Evolutionary conservation across 768 basidiomycete species (phyloP), one percentile per base, ranked within the genome.

Genomic region (Krasilnikovozyma curviuscula): DNA sequence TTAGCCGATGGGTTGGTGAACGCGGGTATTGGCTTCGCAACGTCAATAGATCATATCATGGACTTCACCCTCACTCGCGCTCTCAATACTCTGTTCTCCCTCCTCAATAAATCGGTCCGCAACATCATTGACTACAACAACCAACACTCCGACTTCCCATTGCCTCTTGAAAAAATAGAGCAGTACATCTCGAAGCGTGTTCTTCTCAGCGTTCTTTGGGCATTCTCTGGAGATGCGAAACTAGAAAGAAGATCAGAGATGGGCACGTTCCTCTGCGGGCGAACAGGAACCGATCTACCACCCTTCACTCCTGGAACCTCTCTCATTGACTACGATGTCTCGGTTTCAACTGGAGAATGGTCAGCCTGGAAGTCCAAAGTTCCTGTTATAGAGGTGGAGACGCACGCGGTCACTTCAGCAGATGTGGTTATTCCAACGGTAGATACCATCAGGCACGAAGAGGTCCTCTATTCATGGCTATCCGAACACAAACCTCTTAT

Each of bases 401-500:
- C 93, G 0, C 93, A 97, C 59, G 77, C 83, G 1, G 85, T 98
- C 54, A 91, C 88, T 3, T 83, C 91, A 7, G 76, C 93, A 8
- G 93, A 98, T 61, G 77, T 95, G 5, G 93, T 98, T 56, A 86
- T 98, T 29, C 93, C 93, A 2, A 98, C 93, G 3, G 79, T 97
- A 71, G 93, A 98, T 59, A 98, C 93, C 3, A 81, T 95, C 23
- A 83, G 93, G 37, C 93, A 98, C 63, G 93, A 98, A 63, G 91
- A 97, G 61, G 86, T 98, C 21, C 69, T 98, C 6, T 97, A 98
- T 63, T 95, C 91, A 0, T 97, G 93, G 93, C 70, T 98, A 6
- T 86, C 88, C 2, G 93, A 97, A 63, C 93, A 97, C 67, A 95
- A 95, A 59, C 93, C 93, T 18, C 73, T 98, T 46, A 83, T 98